A percentile compares a stretch with the other conserved stretches of the same genome.
phyloP scores from a whole-genome alignment of 495 filamentous ascomycete species.

The Aspergillus affinis region DNA sequence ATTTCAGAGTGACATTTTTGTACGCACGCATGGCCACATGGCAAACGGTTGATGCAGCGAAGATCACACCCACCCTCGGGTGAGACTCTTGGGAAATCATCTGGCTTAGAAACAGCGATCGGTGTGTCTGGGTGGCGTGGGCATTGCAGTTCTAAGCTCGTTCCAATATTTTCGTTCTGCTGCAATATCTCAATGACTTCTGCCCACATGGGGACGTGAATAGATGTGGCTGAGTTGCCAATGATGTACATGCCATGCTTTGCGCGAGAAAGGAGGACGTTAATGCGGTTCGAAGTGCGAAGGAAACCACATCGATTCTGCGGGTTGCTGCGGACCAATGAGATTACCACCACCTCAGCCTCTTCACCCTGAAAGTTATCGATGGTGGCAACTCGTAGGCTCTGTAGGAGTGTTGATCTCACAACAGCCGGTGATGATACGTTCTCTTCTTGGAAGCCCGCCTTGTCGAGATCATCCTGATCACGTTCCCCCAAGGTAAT shows the following conservation, averaged over 20 bases:
- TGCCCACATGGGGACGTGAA: conserved; percentile 65
- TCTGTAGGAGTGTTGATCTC: conserved; percentile 55
- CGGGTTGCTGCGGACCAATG: conserved; percentile 71
- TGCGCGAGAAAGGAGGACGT: conserved; percentile 71
- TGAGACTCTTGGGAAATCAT: conserved; percentile 54
- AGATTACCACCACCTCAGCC: conserved; percentile 79
- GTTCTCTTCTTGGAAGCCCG: too few relatives aligned
- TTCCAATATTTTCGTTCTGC: conserved; percentile 51
- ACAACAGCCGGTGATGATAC: too few relatives aligned
- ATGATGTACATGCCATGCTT: conserved; percentile 85
- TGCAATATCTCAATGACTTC: conserved; percentile 59
- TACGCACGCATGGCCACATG: too few relatives aligned
- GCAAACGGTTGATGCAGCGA: too few relatives aligned
- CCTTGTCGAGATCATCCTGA: conserved; percentile 55
- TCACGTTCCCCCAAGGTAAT: conserved; percentile 70
- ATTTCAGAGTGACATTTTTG: too few relatives aligned
- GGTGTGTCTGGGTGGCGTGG: conserved; percentile 62
- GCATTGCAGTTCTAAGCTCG: conserved; percentile 59
- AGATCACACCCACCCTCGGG: too few relatives aligned
- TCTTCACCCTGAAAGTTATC: conserved; percentile 88
- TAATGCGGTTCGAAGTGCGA: conserved; percentile 73
- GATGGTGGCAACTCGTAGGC: conserved; percentile 72
- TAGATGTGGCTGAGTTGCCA: conserved; percentile 63
- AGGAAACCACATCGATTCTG: conserved; percentile 69
- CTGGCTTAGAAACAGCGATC: conserved; percentile 56